Conservation (phyloP, 2,329 filamentous ascomycete genomes). For the Arthrobotrys entomopaga region DNA sequence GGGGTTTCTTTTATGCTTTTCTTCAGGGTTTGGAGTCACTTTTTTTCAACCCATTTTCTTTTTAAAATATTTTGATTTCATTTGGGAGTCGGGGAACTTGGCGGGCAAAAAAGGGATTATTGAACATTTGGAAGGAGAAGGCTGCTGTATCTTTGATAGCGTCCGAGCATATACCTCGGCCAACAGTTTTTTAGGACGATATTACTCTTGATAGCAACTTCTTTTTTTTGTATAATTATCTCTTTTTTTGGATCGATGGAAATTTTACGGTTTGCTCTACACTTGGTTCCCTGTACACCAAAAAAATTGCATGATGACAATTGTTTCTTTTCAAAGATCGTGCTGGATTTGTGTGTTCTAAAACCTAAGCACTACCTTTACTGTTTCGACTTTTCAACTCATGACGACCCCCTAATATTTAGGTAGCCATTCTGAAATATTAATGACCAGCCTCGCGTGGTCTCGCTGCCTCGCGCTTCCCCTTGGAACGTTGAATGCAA, state of each 20-base stretch:
- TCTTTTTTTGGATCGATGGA: conserved; percentile 23
- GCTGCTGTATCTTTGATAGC: conserved; percentile 4
- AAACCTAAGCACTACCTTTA: background rate
- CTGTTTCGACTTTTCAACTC: too few species aligned
- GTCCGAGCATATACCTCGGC: conserved; percentile 2
- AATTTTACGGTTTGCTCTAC: conserved; percentile 25
- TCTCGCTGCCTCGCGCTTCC: too few species aligned
- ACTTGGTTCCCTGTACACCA: conserved; percentile 28
- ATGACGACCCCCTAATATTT: too few species aligned
- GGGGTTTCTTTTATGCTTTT: background rate
- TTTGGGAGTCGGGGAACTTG: background rate
- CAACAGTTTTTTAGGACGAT: conserved; percentile 14
- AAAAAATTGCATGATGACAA: conserved; percentile 41
- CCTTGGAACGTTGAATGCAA: conserved; percentile 11
- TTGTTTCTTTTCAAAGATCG: conserved; percentile 15
- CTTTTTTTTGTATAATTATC: conserved; percentile 19
- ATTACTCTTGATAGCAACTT: conserved; percentile 17
- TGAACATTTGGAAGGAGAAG: conserved; percentile 2
- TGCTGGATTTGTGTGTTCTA: background rate
- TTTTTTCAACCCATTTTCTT: background rate
- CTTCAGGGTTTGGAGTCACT: too few species aligned
- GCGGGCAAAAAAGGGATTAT: background rate
- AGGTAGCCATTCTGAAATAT: background rate
- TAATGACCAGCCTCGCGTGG: background rate
- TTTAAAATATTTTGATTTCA: conserved; percentile 1